Base-by-base conservation (phyloP, 2,329 filamentous ascomycete genomes). In the Aspergillus floridensis region DNA sequence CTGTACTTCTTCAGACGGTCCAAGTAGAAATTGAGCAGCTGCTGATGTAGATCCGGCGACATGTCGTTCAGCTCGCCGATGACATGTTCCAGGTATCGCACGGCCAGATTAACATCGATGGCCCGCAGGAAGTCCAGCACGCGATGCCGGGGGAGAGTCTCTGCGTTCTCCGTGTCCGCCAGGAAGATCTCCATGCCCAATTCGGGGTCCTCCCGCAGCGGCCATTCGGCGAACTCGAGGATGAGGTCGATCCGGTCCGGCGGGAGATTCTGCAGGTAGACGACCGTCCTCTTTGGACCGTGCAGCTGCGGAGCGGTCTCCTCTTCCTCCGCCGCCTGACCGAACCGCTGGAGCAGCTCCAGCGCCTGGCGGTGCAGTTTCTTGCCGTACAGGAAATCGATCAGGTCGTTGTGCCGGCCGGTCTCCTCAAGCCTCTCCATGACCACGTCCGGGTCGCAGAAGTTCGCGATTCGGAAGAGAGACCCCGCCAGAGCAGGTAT, bases 321-420 rank as follows among this genome's bases (percentile, higher is more conserved):
- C 48, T 73, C 72, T 21, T 72, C 72, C 4, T 74, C 68, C 32
- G 77, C 73, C 2, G 83, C 81, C 29, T 84, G 84, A 19, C 93
- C 93, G 66, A 97, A 97, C 63, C 88, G 89, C 66, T 86, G 85
- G 0, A 99, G 82, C 31, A 97, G 79, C 65, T 92, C 89, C 19
- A 99, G 79, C 0, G 95, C 93, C 70, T 96, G 88, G 19, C 88
- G 86, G 75, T 99, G 95, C 46, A 98, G 83, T 74, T 89, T 93
- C 79, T 99, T 99, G 63, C 95, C 95, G 69, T 96, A 92, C 66
- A 98, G 88, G 72, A 99, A 99, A 74, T 98, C 93, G n/a, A 99
- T 92, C 1, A 99, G 81, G 76, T 98, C 93, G 54, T 89, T 93
- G 75, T 96, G 97, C 32, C 93, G 87, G 59, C 90, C 90, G 46